These are phyloP conservation scores for Yamadazyma sp. DNA, from an alignment of 805 yeast species.

Conservation along the genomic window DNA sequence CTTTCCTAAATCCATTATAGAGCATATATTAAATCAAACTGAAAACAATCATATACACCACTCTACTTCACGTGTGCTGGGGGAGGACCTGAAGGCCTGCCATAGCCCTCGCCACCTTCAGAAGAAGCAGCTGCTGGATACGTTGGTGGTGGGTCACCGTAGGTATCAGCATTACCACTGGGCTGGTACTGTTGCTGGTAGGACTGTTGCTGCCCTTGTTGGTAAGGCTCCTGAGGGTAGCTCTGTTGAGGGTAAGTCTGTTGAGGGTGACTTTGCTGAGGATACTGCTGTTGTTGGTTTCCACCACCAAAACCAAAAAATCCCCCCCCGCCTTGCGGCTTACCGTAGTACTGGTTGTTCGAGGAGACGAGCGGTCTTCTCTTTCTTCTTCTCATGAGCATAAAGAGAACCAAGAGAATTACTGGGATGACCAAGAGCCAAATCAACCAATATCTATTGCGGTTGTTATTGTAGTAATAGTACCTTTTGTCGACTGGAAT, in stretches of 20 bases:
- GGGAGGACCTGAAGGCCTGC: constrained; percentile 16
- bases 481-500: constrained; percentile 9
- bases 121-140: constrained; percentile 11
- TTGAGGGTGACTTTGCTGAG: constrained; percentile 12
- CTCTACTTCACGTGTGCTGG: constrained; percentile 15
- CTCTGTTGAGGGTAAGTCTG: constrained; percentile 14
- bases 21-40: not conserved
- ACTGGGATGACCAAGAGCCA: constrained; percentile 14
- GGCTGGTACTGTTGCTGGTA: constrained; percentile 9
- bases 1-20: no score
- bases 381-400: constrained; percentile 11
- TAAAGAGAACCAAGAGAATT: constrained; percentile 2
- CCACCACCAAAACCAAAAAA: constrained; percentile 7
- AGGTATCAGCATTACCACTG: constrained; percentile 15
- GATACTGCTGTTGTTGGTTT: constrained; percentile 14
- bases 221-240: constrained; percentile 11
- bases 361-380: constrained; percentile 4
- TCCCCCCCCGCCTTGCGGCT: constrained; percentile 4
- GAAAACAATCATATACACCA: no score
- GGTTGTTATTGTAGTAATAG: constrained; percentile 3
- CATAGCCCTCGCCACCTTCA: not conserved
- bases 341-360: constrained; percentile 11
- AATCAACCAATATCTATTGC: constrained; percentile 12
- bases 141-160: constrained; percentile 17
- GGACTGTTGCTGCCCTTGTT: constrained; percentile 8